These are phyloP conservation scores for Phanerochaete sordida DNA, from an alignment of 768 basidiomycete genomes.

Conservation along the genomic window DNA sequence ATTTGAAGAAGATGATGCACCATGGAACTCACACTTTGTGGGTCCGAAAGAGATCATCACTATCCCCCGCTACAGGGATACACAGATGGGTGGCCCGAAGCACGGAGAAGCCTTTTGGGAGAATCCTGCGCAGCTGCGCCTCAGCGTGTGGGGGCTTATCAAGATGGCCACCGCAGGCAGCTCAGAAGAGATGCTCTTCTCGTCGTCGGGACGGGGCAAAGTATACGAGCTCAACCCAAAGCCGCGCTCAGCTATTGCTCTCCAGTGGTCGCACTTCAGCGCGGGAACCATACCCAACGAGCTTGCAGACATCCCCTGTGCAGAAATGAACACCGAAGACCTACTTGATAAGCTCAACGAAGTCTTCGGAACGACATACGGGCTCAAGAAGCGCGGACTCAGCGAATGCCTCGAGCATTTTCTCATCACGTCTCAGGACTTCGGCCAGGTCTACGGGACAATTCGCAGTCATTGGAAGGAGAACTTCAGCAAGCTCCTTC, in stretches of 20 bases:
- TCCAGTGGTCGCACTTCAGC: not conserved
- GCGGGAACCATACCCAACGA: not conserved
- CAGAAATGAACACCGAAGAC: not conserved
- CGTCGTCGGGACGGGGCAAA: not conserved
- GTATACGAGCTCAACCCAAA: not conserved
- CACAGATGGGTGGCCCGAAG: not conserved
- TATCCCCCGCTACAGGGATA: constrained; percentile 8
- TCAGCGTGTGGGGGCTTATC: not conserved
- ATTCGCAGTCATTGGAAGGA: not conserved
- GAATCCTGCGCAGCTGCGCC: not conserved
- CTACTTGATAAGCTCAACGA: not conserved
- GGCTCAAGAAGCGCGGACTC: not conserved
- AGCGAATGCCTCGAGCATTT: not conserved
- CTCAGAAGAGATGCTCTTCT: not conserved
- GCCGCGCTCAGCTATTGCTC: not conserved
- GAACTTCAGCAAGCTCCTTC: not conserved
- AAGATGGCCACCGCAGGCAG: not conserved
- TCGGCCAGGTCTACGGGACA: not conserved
- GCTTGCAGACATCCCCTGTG: not conserved
- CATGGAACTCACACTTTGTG: not conserved
- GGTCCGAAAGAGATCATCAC: not conserved
- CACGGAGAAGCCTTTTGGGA: not conserved
- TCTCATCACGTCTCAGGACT: not conserved
- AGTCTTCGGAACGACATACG: not conserved
- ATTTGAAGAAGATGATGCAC: not conserved